A percentile compares a stretch with the other conserved stretches of the same genome.
These are phyloP conservation scores for Taiwanofungus camphoratus DNA, from an alignment of 1,284 basidiomycete genomes.

Conservation along the genomic window DNA sequence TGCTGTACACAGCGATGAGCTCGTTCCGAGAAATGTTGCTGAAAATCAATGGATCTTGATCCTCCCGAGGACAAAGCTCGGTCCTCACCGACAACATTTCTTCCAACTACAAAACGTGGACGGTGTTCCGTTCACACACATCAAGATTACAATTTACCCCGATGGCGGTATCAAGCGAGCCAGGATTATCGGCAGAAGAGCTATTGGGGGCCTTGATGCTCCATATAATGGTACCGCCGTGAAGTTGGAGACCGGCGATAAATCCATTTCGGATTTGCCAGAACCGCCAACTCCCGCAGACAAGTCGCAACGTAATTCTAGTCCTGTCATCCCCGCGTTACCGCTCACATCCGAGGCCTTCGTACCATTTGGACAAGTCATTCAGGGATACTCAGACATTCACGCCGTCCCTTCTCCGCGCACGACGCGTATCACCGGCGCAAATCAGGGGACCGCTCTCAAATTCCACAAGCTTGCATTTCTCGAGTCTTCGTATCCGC, in stretches of 20 bases:
- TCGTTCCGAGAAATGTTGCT: slow-evolving; percentile 35
- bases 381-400: slow-evolving; percentile 75
- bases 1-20: slow-evolving; percentile 46
- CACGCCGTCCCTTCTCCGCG: slow-evolving; percentile 51
- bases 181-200: slow-evolving; percentile 68
- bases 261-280: slow-evolving; percentile 2
- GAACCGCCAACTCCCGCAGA: neutral
- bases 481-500: slow-evolving; percentile 59
- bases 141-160: slow-evolving; percentile 86
- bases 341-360: slow-evolving; percentile 82
- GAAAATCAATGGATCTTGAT: slow-evolving; percentile 68
- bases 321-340: slow-evolving; percentile 53
- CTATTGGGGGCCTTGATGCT: slow-evolving; percentile 6
- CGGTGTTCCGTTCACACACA: slow-evolving; percentile 68
- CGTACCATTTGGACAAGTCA: slow-evolving; percentile 76
- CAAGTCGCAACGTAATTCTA: slow-evolving; percentile 8
- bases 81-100: slow-evolving; percentile 87
- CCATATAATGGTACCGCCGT: slow-evolving; percentile 4
- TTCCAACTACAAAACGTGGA: slow-evolving; percentile 73
- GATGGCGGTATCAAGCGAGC: slow-evolving; percentile 96
- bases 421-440: slow-evolving; percentile 65
- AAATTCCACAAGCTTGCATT: slow-evolving; percentile 87
- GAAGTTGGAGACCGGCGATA: slow-evolving; percentile 10
- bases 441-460: slow-evolving; percentile 82
- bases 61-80: slow-evolving; percentile 74